Percentiles rank a stretch among this genome's conserved stretches.
Conservation (phyloP, 1,284 basidiomycete genomes). For the Phellopilus nigrolimitatus region DNA sequence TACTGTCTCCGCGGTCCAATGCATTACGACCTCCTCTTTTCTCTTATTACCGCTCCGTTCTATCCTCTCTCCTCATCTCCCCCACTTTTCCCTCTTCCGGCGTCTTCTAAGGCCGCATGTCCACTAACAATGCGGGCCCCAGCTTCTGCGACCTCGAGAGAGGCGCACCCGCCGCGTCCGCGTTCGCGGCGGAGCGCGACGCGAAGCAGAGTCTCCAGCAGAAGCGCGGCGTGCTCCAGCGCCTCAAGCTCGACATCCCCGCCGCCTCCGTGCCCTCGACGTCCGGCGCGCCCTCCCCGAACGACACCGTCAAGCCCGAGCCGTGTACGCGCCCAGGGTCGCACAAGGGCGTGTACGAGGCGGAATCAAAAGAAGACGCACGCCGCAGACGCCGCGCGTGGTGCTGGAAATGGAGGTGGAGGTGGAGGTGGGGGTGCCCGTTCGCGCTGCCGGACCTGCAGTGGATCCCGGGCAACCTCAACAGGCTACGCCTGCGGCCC, state of each 20-base stretch:
- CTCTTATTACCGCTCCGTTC: too few species aligned
- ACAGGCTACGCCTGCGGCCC: slow-evolving; percentile 58
- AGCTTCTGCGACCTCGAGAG: background rate
- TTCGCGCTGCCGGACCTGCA: slow-evolving; percentile 26
- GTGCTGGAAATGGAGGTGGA: too few species aligned
- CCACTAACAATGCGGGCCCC: background rate
- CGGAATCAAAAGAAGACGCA: background rate
- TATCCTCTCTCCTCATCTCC: background rate
- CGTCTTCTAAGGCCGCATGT: too few species aligned
- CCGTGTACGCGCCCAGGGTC: background rate
- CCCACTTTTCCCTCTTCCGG: background rate
- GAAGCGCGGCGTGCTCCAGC: background rate
- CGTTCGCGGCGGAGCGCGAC: background rate
- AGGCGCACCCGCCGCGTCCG: background rate
- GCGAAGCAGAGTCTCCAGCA: slow-evolving; percentile 1
- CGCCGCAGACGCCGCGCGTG: too few species aligned
- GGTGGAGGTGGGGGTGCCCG: background rate
- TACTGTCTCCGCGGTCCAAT: too few species aligned
- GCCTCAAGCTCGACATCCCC: background rate
- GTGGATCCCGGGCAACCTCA: slow-evolving; percentile 58
- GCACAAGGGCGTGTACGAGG: slow-evolving; percentile 9
- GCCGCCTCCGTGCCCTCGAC: background rate
- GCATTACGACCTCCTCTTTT: too few species aligned
- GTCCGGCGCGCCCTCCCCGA: too few species aligned
- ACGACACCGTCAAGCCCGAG: background rate